phyloP scores from a whole-genome alignment of 2,329 filamentous ascomycete species.

The Aspergillus luchuensis region DNA sequence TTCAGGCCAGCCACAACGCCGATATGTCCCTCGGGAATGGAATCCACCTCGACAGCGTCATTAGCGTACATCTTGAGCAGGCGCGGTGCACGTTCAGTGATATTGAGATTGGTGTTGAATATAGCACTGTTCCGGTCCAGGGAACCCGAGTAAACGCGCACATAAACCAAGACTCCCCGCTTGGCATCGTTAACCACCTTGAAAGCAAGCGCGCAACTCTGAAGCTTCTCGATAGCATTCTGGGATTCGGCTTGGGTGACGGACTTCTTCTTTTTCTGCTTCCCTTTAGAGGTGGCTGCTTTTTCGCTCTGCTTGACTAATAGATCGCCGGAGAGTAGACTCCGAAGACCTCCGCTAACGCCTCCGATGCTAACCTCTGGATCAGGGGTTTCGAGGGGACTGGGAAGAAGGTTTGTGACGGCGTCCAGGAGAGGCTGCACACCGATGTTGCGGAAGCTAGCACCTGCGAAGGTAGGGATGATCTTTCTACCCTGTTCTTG shows the following conservation, averaged over 20 bases:
- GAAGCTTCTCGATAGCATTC: constrained; percentile 60
- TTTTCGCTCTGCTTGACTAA: constrained; percentile 39
- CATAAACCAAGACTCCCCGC: constrained; percentile 85
- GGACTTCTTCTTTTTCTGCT: constrained; percentile 47
- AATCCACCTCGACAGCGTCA: constrained; percentile 79
- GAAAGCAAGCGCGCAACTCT: constrained; percentile 73
- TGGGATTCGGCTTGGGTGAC: constrained; percentile 49
- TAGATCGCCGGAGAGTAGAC: constrained; percentile 51
- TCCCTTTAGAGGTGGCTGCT: constrained; percentile 39
- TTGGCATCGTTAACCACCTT: constrained; percentile 90
- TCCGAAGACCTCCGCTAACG: constrained; percentile 56
- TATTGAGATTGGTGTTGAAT: constrained; percentile 82
- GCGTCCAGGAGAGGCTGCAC: constrained; percentile 90
- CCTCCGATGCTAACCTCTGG: constrained; percentile 71
- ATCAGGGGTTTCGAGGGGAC: constrained; percentile 76
- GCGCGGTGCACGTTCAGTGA: constrained; percentile 77
- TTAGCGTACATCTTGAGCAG: constrained; percentile 88
- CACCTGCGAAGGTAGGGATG: constrained; percentile 85
- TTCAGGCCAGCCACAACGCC: constrained; percentile 91
- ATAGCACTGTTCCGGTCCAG: constrained; percentile 72
- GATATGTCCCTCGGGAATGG: constrained; percentile 84
- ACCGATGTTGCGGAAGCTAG: constrained; percentile 90
- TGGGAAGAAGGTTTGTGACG: constrained; percentile 82
- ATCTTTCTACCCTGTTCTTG: constrained; percentile 64
- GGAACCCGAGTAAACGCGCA: constrained; percentile 85